Evolutionary conservation across 2,329 filamentous ascomycete genomes (phyloP), one percentile per base, ranked within the genome.

Genomic region (Epichloe festucae): DNA sequence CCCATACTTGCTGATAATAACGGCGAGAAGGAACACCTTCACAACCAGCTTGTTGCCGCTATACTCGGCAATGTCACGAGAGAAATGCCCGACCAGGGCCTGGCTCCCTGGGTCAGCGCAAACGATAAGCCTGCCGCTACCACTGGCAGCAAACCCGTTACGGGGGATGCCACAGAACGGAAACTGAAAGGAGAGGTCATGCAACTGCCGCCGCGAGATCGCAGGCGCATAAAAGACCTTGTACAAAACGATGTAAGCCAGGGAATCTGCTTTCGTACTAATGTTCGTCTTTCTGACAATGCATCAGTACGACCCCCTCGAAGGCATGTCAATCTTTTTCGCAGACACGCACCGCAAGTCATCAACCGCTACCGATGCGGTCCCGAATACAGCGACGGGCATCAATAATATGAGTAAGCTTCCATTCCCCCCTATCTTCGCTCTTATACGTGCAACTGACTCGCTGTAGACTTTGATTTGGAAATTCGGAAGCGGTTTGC

Each of bases 321-420:
- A 81, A 51, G 71, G 69, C 10, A 67, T 81, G 53, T 68, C 75
- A 12, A 74, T 69, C 54, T 65, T 76, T 44, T 79, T 81, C 57
- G 61, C 68, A 12, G 77, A 81, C 19, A 67, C 73, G 21, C 71
- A 74, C 53, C 71, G 73, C 43, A 67, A 71, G 52, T 61, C 70
- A 11, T 63, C 70, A 4, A 70, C 71, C 48, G 64, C 69, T 12
- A 76, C 83, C 34, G 79, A 87, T 52, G 77, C 81, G 8, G 82
- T 84, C 27, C 76, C 82, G 31, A 82, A 81, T 61, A 84, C 84
- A 23, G 59, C 54, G n/a, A 84, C 81, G 31, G 85, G 85, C 19
- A 75, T 91, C 45, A 89, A 87, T 58, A 89, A 81, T 58, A 84
- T 91, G 74, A 94, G 85, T 89, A 73, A 64, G 82, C 69, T 35